Conservation (phyloP, 2,329 filamentous ascomycete genomes). For the Lecanosticta acicola region DNA sequence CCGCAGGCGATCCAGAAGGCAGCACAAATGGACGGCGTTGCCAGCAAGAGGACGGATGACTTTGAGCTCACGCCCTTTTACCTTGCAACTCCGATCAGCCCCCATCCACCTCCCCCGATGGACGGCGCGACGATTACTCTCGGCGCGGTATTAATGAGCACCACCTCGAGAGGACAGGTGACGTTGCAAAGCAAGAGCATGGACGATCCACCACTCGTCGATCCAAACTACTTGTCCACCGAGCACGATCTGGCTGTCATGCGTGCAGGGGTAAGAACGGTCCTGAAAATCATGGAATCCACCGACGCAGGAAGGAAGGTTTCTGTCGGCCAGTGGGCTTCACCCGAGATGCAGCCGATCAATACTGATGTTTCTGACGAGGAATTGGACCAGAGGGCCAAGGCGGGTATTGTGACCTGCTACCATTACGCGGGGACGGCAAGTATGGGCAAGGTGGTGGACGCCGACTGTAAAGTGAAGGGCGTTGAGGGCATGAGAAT, state of each 20-base stretch:
- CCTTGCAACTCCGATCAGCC: constrained; percentile 1
- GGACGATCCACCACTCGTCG: not conserved
- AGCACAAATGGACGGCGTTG: not conserved
- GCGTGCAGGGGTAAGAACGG: constrained; percentile 2
- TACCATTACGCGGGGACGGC: constrained; percentile 15
- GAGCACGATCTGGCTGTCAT: constrained; percentile 5
- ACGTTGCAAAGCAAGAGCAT: not conserved
- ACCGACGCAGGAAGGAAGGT: not conserved
- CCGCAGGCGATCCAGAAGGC: not conserved
- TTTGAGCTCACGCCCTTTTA: constrained; percentile 4
- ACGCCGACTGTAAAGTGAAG: constrained; percentile 21
- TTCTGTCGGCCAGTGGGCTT: not conserved
- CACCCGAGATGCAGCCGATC: not conserved
- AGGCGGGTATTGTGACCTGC: not conserved
- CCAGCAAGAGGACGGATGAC: constrained; percentile 1
- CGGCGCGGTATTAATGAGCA: not conserved
- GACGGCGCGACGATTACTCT: constrained; percentile 5
- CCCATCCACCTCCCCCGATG: not conserved
- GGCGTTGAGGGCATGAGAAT: constrained; percentile 23
- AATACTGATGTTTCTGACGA: constrained; percentile 6
- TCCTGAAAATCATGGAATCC: not conserved
- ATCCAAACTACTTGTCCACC: constrained; percentile 1
- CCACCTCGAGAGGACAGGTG: constrained; percentile 3
- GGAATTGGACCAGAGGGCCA: constrained; percentile 7
- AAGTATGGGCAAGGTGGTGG: constrained; percentile 22